Percentiles rank a stretch among this genome's conserved stretches.
Conservation (phyloP, 2,329 filamentous ascomycete genomes). For the Diaporthe velutina region DNA sequence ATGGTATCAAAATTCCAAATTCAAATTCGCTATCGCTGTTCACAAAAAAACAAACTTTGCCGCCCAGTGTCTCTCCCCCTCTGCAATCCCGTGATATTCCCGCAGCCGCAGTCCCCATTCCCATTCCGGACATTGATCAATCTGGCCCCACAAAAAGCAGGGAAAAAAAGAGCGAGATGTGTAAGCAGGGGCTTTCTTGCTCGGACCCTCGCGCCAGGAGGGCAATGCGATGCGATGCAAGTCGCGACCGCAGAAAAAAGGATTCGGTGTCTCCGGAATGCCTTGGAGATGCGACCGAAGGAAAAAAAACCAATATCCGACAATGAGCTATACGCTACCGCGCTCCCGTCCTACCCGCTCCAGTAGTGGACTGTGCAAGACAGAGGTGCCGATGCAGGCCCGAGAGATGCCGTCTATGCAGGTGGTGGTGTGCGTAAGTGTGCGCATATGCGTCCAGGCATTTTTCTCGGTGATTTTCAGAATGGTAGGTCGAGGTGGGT, state of each 20-base stretch:
- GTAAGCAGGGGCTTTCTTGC: not conserved
- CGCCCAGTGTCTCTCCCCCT: not conserved
- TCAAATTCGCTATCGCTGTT: slow-evolving; percentile 3
- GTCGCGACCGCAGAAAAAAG: not conserved
- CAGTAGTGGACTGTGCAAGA: not conserved
- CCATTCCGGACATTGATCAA: not conserved
- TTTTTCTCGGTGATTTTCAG: not conserved
- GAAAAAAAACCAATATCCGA: not conserved
- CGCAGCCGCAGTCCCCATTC: not conserved
- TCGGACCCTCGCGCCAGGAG: not conserved
- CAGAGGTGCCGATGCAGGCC: slow-evolving; percentile 1
- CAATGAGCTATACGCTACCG: not conserved
- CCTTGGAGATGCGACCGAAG: not conserved
- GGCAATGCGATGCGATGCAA: not conserved
- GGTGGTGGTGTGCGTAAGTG: not conserved
- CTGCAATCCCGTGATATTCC: slow-evolving; percentile 21
- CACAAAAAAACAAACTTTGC: not conserved
- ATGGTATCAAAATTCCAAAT: slow-evolving; percentile 23
- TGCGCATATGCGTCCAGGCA: not conserved
- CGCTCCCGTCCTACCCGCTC: not conserved
- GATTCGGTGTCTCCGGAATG: not conserved
- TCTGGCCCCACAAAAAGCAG: slow-evolving; percentile 1
- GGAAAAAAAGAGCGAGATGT: not conserved
- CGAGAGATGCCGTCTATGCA: not conserved
- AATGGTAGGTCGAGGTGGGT: not conserved